Evolutionary conservation across 129 eudicot species (phyloP).

Genomic region (Logfia minima): DNA sequence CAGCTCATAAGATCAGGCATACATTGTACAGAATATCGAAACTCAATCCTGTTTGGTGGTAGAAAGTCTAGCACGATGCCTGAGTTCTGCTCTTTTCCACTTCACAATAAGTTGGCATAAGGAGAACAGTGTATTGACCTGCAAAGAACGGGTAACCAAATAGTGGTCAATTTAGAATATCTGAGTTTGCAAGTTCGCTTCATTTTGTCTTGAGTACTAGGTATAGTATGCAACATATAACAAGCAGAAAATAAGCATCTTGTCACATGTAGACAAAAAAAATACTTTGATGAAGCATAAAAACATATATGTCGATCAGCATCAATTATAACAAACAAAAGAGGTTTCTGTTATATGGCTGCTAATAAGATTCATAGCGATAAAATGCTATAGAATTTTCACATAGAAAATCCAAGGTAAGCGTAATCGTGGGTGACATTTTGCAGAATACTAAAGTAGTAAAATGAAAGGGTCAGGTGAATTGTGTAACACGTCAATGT

Average conservation of each 20-base stretch:
- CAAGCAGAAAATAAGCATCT: background rate
- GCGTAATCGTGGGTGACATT: background rate
- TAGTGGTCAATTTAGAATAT: constrained; percentile 2
- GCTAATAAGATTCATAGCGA: background rate
- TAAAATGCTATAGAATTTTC: background rate
- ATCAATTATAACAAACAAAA: background rate
- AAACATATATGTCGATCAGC: background rate
- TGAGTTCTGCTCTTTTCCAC: constrained; percentile 95
- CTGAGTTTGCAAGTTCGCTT: background rate
- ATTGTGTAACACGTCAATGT: background rate
- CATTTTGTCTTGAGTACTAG: background rate
- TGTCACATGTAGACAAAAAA: background rate
- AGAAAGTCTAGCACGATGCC: constrained; percentile 83
- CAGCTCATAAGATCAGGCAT: constrained; percentile 6
- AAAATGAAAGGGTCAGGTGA: background rate
- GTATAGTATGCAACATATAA: background rate
- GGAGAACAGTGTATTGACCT: constrained; percentile 82
- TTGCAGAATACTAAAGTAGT: background rate
- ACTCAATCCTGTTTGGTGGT: constrained; percentile 57
- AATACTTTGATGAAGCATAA: background rate
- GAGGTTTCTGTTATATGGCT: background rate
- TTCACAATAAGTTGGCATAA: constrained; percentile 72
- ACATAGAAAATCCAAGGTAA: background rate
- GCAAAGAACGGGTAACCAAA: constrained; percentile 20
- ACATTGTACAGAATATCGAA: constrained; percentile 15